phyloP scores from a whole-genome alignment of 441 rosid species.

The Raphanus hybrid region DNA sequence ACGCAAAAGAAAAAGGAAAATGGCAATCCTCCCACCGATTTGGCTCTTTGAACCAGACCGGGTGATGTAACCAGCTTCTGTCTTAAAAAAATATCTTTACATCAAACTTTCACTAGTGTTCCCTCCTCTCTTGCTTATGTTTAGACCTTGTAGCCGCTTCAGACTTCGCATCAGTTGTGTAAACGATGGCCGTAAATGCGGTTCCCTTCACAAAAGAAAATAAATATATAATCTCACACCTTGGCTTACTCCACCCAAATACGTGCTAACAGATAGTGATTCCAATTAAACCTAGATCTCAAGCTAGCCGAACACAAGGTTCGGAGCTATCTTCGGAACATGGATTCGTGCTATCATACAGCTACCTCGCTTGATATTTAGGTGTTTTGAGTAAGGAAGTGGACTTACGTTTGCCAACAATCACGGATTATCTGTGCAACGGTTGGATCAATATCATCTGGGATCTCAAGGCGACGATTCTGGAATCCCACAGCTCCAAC shows the following conservation, averaged over 20 bases:
- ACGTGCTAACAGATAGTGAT: background rate
- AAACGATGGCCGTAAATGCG: constrained; percentile 82
- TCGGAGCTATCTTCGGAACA: background rate
- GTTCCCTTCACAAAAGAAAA: constrained; percentile 58
- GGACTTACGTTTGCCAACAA: constrained; percentile 90
- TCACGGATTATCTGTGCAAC: constrained; percentile 80
- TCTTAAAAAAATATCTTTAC: constrained; percentile 41
- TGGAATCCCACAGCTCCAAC: constrained; percentile 99
- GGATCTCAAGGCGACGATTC: constrained; percentile 85
- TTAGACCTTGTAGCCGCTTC: constrained; percentile 57
- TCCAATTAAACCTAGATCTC: background rate
- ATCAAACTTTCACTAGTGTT: constrained; percentile 44
- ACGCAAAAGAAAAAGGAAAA: constrained; percentile 23
- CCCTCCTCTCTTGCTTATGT: constrained; percentile 50
- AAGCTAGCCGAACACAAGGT: background rate
- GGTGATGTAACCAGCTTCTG: constrained; percentile 39
- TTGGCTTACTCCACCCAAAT: constrained; percentile 15
- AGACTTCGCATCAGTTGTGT: constrained; percentile 74
- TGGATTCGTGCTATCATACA: background rate
- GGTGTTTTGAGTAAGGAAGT: constrained; percentile 3
- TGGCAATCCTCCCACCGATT: constrained; percentile 36
- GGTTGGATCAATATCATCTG: constrained; percentile 69
- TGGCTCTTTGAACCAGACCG: constrained; percentile 69
- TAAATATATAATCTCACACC: background rate
- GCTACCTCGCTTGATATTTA: background rate